Evolutionary conservation across 2,329 filamentous ascomycete genomes (phyloP).

Genomic region (Phoma sp.): DNA sequence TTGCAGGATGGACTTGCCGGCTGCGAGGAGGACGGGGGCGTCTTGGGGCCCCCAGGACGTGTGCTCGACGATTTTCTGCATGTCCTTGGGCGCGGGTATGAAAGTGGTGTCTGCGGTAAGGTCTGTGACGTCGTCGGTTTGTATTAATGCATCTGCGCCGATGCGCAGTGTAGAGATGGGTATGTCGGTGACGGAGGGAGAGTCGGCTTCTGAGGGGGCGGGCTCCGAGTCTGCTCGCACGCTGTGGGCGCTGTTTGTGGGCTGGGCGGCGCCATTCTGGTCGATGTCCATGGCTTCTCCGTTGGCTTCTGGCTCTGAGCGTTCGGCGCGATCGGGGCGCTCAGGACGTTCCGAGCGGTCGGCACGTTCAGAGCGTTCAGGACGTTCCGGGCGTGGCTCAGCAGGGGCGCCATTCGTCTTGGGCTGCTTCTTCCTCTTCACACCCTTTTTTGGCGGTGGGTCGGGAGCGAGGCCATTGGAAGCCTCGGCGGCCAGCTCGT

Average conservation of each 20-base stretch:
- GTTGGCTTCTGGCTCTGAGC: constrained; percentile 46
- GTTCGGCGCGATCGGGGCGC: not conserved
- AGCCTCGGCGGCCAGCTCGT: constrained; percentile 43
- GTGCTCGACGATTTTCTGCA: constrained; percentile 36
- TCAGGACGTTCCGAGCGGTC: too few relatives aligned
- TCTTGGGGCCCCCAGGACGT: constrained; percentile 46
- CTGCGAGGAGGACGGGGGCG: constrained; percentile 41
- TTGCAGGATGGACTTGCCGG: constrained; percentile 45
- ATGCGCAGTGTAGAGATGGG: constrained; percentile 49
- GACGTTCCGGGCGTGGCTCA: constrained; percentile 29
- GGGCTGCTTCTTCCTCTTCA: constrained; percentile 43
- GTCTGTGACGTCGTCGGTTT: constrained; percentile 46
- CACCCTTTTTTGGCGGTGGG: constrained; percentile 39
- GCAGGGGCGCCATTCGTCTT: constrained; percentile 39
- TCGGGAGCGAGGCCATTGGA: constrained; percentile 41
- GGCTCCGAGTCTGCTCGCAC: constrained; percentile 46
- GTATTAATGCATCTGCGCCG: constrained; percentile 45
- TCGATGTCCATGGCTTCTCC: constrained; percentile 58
- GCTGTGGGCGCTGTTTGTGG: constrained; percentile 36
- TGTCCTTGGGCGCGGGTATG: constrained; percentile 30
- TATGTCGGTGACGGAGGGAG: constrained; percentile 46
- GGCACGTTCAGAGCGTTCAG: constrained; percentile 15
- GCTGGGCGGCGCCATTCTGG: constrained; percentile 38
- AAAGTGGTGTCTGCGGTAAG: constrained; percentile 41
- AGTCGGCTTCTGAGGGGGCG: constrained; percentile 46